Conservation (phyloP, 208 protist genomes). For the Leishmania braziliensis region DNA sequence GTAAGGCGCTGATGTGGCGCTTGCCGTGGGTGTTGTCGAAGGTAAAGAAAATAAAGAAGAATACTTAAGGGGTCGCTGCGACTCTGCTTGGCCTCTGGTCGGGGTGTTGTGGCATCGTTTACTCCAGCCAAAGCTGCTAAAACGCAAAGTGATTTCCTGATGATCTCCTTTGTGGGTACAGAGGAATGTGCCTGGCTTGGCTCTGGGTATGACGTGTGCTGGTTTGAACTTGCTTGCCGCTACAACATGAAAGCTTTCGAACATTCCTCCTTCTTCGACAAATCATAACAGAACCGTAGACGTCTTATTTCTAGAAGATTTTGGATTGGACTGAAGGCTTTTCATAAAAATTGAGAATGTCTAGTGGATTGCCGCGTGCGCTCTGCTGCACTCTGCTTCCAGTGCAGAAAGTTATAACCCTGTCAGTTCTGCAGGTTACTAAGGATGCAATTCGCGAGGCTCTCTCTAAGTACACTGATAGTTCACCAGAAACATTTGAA, state of each 20-base stretch:
- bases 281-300: neutral
- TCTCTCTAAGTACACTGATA: slow-evolving; percentile 11
- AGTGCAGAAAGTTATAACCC: slow-evolving; percentile 19
- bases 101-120: too few species aligned
- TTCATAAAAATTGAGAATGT: neutral
- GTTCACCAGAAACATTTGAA: slow-evolving; percentile 8
- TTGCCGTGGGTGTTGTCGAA: too few species aligned
- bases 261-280: neutral
- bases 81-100: too few species aligned
- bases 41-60: too few species aligned
- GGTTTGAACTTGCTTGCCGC: neutral
- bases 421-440: slow-evolving; percentile 7
- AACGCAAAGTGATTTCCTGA: too few species aligned
- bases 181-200: neutral
- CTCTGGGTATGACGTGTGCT: neutral
- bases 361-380: neutral
- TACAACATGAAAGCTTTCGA: neutral
- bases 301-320: neutral
- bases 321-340: neutral
- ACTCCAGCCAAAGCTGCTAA: too few species aligned
- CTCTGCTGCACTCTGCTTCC: slow-evolving; percentile 29
- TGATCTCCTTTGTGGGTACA: too few species aligned
- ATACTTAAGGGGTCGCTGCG: too few species aligned
- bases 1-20: too few species aligned
- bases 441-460: slow-evolving; percentile 9